phyloP scores from a whole-genome alignment of 2,329 filamentous ascomycete genomes.

The Pseudopyricularia cyperi region DNA sequence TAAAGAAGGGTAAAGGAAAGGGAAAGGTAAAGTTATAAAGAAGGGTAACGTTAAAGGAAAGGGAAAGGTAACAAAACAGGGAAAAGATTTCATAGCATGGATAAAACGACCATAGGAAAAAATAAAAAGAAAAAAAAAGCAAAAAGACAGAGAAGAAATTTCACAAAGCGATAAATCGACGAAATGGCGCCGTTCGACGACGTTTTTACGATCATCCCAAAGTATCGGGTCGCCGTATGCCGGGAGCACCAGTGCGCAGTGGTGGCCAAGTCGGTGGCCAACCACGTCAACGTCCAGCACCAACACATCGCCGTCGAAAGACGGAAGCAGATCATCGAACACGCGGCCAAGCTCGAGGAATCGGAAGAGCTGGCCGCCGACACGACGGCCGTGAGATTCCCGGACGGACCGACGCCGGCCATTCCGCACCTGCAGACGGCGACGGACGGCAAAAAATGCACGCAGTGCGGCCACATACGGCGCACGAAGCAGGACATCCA shows the following conservation, averaged over 20 bases:
- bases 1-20: too few relatives aligned
- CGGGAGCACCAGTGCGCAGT: background rate
- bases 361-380: background rate
- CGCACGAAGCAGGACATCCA: background rate
- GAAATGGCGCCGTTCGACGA: background rate
- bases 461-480: background rate
- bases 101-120: background rate
- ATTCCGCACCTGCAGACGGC: background rate
- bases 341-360: background rate
- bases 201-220: background rate
- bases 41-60: too few relatives aligned
- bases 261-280: background rate
- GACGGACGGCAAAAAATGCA: background rate
- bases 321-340: background rate
- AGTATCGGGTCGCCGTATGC: background rate
- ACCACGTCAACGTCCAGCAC: background rate
- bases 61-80: background rate
- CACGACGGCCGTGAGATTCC: background rate
- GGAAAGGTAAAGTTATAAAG: too few relatives aligned
- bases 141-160: too few relatives aligned
- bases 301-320: background rate
- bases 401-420: background rate
- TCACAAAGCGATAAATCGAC: background rate
- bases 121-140: background rate
- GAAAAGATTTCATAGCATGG: background rate